Conservation (phyloP, 495 filamentous ascomycete genomes). For the Hypoxylon lienhwacheense region DNA sequence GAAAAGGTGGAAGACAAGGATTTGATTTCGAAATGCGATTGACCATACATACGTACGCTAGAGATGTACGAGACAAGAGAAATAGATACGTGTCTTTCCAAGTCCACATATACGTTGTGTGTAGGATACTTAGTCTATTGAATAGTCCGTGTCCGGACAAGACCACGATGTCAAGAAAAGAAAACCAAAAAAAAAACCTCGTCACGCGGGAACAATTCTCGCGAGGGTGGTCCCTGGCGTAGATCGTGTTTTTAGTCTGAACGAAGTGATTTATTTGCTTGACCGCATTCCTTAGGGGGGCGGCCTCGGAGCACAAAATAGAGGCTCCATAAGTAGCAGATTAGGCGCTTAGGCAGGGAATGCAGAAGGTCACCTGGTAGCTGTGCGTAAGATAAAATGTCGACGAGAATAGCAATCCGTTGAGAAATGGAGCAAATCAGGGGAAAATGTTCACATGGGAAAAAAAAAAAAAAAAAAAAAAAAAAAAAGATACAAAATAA, state of each 20-base stretch:
- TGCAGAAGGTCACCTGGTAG: conserved; percentile 21
- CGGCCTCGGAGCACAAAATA: conserved; percentile 21
- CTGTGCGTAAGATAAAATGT: conserved; percentile 25
- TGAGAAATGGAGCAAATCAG: conserved; percentile 12
- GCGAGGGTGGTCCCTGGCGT: conserved; percentile 31
- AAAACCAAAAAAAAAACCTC: conserved; percentile 1
- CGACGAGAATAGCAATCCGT: conserved; percentile 11
- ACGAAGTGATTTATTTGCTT: conserved; percentile 16
- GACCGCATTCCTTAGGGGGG: conserved; percentile 21
- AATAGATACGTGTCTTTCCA: conserved; percentile 23
- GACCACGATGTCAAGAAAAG: background rate
- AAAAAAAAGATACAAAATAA: background rate
- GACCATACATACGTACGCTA: conserved; percentile 29
- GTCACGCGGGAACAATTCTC: conserved; percentile 25
- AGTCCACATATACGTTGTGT: conserved; percentile 21
- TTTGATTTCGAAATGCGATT: conserved; percentile 15
- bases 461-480: background rate
- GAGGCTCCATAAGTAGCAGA: conserved; percentile 2
- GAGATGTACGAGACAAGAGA: conserved; percentile 15
- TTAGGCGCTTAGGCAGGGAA: conserved; percentile 32
- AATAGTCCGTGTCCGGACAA: conserved; percentile 14
- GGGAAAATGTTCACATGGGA: conserved; percentile 18
- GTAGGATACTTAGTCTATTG: conserved; percentile 13
- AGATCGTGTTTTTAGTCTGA: conserved; percentile 21
- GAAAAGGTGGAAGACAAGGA: conserved; percentile 6